Percentiles rank a stretch among this genome's conserved stretches.
These are phyloP conservation scores for Triticum dicoccoides DNA, from an alignment of 176 grass and related monocot genomes.

Conservation along the genomic window DNA sequence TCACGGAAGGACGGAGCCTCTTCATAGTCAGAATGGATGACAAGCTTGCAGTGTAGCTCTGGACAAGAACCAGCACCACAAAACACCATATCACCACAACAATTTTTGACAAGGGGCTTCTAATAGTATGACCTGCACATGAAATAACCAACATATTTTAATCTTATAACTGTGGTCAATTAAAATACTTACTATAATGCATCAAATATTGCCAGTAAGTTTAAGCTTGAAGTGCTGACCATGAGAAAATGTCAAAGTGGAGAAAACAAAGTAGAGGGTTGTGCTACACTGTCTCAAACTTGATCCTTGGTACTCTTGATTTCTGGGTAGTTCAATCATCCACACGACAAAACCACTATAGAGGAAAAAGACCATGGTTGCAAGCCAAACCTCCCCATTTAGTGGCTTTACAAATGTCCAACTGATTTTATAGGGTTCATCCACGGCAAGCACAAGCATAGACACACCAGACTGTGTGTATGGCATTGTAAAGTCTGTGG, in stretches of 20 bases:
- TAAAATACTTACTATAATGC: no score
- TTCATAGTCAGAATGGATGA: slow-evolving; percentile 51
- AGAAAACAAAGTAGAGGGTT: slow-evolving; percentile 61
- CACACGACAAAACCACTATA: slow-evolving; percentile 60
- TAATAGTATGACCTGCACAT: slow-evolving; percentile 43
- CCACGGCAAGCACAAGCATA: slow-evolving; percentile 39
- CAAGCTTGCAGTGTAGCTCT: slow-evolving; percentile 58
- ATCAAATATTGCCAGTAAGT: not conserved
- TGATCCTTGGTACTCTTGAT: slow-evolving; percentile 45
- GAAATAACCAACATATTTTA: not conserved
- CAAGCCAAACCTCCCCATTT: slow-evolving; percentile 43
- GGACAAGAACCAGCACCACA: slow-evolving; percentile 46
- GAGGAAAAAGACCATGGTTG: slow-evolving; percentile 39
- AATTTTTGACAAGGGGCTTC: slow-evolving; percentile 45
- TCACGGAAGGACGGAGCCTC: slow-evolving; percentile 15
- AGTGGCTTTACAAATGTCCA: slow-evolving; percentile 64
- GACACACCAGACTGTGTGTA: slow-evolving; percentile 42
- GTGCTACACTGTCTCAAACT: slow-evolving; percentile 39
- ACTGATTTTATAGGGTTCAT: slow-evolving; percentile 19
- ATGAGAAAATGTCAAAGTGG: slow-evolving; percentile 56
- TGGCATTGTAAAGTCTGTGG: slow-evolving; percentile 53
- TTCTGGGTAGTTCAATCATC: slow-evolving; percentile 49
- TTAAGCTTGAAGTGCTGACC: not conserved
- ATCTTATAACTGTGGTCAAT: not conserved
- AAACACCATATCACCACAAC: slow-evolving; percentile 58